Evolutionary conservation across 441 rosid genomes (phyloP), one percentile per base, ranked within the genome.

Genomic region (Mallotus repandus): DNA sequence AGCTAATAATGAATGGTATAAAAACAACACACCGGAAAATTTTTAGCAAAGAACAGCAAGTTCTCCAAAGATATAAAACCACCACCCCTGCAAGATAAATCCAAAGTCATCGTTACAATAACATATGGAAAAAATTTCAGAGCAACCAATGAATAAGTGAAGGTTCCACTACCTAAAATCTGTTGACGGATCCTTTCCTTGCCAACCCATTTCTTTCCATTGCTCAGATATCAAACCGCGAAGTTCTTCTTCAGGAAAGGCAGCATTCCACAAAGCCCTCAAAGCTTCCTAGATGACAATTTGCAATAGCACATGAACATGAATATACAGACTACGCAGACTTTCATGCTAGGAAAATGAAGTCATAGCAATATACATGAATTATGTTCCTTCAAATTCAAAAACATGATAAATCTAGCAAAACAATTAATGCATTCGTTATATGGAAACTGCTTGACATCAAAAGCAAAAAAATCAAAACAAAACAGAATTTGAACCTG

Each of bases 201-300:
- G 98, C 98, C 98, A 93, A 64, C 98, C 98, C 98, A 93, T 93
- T 86, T 88, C 96, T 82, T 93, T 93, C 98, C 98, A 93, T 72
- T 89, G 98, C 81, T 93, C 98, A 74, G 98, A 89, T 81, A 91
- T 87, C 76, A 93, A 78, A 68, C 90, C 89, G 66, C 54, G 76
- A 57, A 93, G 91, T 82, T 89, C 91, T 81, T 91, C 96, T 72
- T 82, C 89, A 54, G 97, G 97, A 84, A 89, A 93, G 69, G 97
- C 78, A 79, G 87, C 91, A 78, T 79, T 82, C 98, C 98, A 93
- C n/a, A 93, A 78, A 58, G 86, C 87, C 85, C 77, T 89, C 75
- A 91, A 80, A 74, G 97, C 90, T 61, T 86, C 93, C 98, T 93
- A 84, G 59, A 77, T 68, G 63, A 35, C 43, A 72, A 41, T 76